Evolutionary conservation across 768 basidiomycete genomes (phyloP).

Genomic region (Leccinum fibrillosum): DNA sequence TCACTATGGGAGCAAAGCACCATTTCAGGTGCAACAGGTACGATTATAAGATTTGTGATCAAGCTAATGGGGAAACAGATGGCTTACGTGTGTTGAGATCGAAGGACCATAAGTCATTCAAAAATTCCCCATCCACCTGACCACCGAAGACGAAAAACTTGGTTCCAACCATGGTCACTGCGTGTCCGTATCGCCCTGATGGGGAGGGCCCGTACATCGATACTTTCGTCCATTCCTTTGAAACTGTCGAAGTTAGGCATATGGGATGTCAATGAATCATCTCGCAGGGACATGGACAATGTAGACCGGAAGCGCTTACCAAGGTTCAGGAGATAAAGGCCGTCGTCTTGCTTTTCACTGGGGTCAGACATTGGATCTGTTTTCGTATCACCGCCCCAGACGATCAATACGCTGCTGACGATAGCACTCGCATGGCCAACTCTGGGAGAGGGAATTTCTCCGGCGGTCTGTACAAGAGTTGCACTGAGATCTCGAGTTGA

Average conservation of each 20-base stretch:
- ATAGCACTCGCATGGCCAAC: constrained; percentile 98
- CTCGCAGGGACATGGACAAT: neutral
- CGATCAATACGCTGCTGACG: constrained; percentile 91
- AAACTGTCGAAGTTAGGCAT: constrained; percentile 47
- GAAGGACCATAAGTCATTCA: constrained; percentile 95
- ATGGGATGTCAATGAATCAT: constrained; percentile 3
- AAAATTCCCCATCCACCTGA: constrained; percentile 90
- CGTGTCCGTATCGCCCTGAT: constrained; percentile 91
- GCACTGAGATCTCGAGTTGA: constrained; percentile 76
- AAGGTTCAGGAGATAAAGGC: constrained; percentile 89
- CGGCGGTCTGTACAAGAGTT: constrained; percentile 79
- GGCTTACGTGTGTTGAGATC: constrained; percentile 89
- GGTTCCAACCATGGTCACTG: constrained; percentile 87
- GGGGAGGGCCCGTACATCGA: constrained; percentile 75
- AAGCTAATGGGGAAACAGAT: neutral
- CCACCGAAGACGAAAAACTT: constrained; percentile 96
- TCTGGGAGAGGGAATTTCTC: constrained; percentile 82
- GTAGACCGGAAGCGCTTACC: constrained; percentile 49
- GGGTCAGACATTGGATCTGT: constrained; percentile 58
- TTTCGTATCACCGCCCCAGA: constrained; percentile 99
- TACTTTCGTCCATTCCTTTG: constrained; percentile 93
- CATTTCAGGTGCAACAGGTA: constrained; percentile 1
- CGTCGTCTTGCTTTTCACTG: constrained; percentile 84
- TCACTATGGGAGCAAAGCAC: constrained; percentile 48
- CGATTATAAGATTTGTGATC: neutral